phyloP scores from a whole-genome alignment of 1,284 basidiomycete species.

The Ceratobasidium theobromae region DNA sequence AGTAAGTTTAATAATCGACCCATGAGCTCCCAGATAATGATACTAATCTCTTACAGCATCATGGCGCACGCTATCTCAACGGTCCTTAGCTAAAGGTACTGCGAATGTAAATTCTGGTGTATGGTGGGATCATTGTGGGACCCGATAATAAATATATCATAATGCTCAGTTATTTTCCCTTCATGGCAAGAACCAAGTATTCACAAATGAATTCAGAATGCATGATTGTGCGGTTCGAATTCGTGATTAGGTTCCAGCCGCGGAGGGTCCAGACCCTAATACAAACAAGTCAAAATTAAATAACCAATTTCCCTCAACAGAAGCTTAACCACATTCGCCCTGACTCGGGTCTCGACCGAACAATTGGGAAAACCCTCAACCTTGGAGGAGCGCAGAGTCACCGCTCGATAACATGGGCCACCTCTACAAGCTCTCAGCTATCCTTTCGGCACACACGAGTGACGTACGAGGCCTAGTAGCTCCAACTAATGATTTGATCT shows the following conservation, averaged over 20 bases:
- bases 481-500: slow-evolving; percentile 67
- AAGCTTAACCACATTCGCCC: slow-evolving; percentile 12
- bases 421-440: slow-evolving; percentile 79
- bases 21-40: not conserved
- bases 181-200: too few relatives aligned
- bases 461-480: slow-evolving; percentile 76
- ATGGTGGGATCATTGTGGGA: not conserved
- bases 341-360: slow-evolving; percentile 20
- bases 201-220: not conserved
- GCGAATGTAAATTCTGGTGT: not conserved
- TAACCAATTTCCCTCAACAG: slow-evolving; percentile 7
- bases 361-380: slow-evolving; percentile 7
- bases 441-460: slow-evolving; percentile 50
- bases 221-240: not conserved
- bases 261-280: not conserved
- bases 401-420: slow-evolving; percentile 8
- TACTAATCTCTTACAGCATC: slow-evolving; percentile 8
- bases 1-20: slow-evolving; percentile 6
- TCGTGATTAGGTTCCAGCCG: not conserved
- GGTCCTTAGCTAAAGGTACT: not conserved
- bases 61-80: slow-evolving; percentile 21
- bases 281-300: slow-evolving; percentile 4
- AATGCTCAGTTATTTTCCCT: too few relatives aligned
- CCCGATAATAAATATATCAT: too few relatives aligned
- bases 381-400: not conserved